These are phyloP conservation scores for Spencermartinsiella europaea DNA, from an alignment of 805 yeast species.

Conservation along the genomic window DNA sequence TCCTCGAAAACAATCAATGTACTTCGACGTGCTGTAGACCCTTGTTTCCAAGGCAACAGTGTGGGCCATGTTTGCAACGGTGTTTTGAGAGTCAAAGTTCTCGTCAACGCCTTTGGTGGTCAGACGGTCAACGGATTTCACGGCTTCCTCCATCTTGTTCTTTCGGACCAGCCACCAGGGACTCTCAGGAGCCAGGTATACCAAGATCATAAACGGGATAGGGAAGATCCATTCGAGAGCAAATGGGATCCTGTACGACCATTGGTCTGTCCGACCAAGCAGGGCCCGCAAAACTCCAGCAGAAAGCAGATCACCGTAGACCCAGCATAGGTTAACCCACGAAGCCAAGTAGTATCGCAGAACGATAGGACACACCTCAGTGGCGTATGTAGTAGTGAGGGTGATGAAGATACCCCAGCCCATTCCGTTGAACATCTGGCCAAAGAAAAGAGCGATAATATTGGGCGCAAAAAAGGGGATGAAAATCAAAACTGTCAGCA, in stretches of 20 bases:
- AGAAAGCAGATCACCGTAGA: constrained; percentile 50
- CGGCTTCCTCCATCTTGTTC: constrained; percentile 40
- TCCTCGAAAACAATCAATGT: constrained; percentile 44
- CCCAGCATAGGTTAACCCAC: constrained; percentile 49
- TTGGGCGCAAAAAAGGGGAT: constrained; percentile 38
- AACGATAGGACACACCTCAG: constrained; percentile 49
- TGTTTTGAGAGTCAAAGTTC: not conserved
- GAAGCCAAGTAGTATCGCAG: constrained; percentile 47
- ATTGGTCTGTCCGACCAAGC: constrained; percentile 32
- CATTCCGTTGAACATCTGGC: constrained; percentile 34
- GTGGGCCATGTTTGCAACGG: not conserved
- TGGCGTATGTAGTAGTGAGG: constrained; percentile 46
- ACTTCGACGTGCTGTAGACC: constrained; percentile 1
- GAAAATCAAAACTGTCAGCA: constrained; percentile 36
- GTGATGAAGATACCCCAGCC: constrained; percentile 51
- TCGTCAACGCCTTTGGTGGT: constrained; percentile 35
- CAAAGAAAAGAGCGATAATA: constrained; percentile 33
- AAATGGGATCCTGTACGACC: constrained; percentile 49
- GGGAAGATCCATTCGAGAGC: constrained; percentile 60
- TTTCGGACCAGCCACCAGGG: constrained; percentile 51
- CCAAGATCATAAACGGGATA: constrained; percentile 36
- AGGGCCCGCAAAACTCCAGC: constrained; percentile 42
- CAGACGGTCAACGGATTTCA: constrained; percentile 48
- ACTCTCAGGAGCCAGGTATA: constrained; percentile 46
- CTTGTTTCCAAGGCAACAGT: constrained; percentile 1